phyloP scores from a whole-genome alignment of 768 basidiomycete genomes.

The Clitopilus passeckerianus region DNA sequence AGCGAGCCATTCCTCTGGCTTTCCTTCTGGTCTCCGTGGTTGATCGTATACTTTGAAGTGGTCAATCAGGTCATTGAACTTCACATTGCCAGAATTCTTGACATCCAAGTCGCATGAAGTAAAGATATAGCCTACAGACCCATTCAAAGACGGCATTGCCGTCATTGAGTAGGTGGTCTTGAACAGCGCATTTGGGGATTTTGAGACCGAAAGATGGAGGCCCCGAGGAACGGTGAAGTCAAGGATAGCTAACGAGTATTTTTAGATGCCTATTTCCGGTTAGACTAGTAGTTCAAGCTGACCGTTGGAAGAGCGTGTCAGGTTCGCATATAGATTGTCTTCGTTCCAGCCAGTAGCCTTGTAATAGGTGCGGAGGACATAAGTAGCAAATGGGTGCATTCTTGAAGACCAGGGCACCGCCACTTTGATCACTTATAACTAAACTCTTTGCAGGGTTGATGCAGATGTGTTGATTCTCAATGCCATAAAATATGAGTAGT shows the following conservation, averaged over 20 bases:
- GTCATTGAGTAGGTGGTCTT: slow-evolving; percentile 91
- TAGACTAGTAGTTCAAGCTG: slow-evolving; percentile 6
- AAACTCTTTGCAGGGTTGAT: not conserved
- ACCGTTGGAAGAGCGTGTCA: slow-evolving; percentile 91
- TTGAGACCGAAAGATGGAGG: slow-evolving; percentile 74
- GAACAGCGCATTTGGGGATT: slow-evolving; percentile 85
- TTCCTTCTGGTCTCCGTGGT: slow-evolving; percentile 73
- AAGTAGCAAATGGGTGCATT: slow-evolving; percentile 86
- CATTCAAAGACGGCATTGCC: slow-evolving; percentile 88
- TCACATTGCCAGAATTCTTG: slow-evolving; percentile 62
- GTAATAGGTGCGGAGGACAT: slow-evolving; percentile 88
- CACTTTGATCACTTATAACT: not conserved
- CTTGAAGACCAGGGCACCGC: not conserved
- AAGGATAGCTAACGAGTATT: slow-evolving; percentile 60
- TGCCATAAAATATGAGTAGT: not conserved
- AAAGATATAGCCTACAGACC: slow-evolving; percentile 91
- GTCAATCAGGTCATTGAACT: slow-evolving; percentile 87
- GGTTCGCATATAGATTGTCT: slow-evolving; percentile 87
- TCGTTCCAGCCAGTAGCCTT: slow-evolving; percentile 95
- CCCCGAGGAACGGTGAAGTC: slow-evolving; percentile 88
- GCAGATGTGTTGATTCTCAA: not conserved
- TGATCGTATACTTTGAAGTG: slow-evolving; percentile 81
- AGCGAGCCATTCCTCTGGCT: slow-evolving; percentile 76
- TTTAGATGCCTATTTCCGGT: slow-evolving; percentile 5
- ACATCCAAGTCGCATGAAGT: slow-evolving; percentile 80